Evolutionary conservation across 345 rosid species (phyloP).

Genomic region (Salix suchowensis): DNA sequence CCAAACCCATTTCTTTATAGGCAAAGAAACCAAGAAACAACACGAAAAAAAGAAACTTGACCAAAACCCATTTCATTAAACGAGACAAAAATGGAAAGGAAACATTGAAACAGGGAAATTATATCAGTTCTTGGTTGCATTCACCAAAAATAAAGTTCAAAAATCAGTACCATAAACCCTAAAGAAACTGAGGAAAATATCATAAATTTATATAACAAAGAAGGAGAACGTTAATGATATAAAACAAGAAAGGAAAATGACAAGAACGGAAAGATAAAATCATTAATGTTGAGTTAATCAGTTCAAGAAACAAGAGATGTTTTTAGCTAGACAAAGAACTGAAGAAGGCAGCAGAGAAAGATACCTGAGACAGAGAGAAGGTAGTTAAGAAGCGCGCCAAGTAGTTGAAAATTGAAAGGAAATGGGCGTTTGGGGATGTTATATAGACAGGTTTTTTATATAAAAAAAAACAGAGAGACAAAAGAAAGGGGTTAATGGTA

Average conservation of each 20-base stretch:
- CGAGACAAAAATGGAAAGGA: neutral
- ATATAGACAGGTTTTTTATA: neutral
- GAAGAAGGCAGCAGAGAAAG: neutral
- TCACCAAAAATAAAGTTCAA: neutral
- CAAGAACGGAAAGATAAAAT: neutral
- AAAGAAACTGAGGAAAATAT: neutral
- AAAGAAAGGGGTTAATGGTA: too few species aligned
- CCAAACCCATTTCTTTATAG: neutral
- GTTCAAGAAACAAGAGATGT: neutral
- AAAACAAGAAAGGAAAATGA: neutral
- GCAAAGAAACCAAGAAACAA: too few species aligned
- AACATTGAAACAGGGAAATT: neutral
- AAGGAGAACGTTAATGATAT: neutral
- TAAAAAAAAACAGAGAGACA: neutral
- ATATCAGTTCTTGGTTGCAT: neutral
- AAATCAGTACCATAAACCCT: neutral
- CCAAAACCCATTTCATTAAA: neutral
- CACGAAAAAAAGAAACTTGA: too few species aligned
- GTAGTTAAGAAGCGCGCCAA: neutral
- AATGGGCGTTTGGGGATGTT: neutral
- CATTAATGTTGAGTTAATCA: neutral
- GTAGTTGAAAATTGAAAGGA: neutral
- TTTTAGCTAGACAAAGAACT: neutral
- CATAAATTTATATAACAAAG: neutral
- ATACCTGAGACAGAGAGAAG: constrained; percentile 2